phyloP scores from a whole-genome alignment of 768 basidiomycete species.

The Leccinum boreale region DNA sequence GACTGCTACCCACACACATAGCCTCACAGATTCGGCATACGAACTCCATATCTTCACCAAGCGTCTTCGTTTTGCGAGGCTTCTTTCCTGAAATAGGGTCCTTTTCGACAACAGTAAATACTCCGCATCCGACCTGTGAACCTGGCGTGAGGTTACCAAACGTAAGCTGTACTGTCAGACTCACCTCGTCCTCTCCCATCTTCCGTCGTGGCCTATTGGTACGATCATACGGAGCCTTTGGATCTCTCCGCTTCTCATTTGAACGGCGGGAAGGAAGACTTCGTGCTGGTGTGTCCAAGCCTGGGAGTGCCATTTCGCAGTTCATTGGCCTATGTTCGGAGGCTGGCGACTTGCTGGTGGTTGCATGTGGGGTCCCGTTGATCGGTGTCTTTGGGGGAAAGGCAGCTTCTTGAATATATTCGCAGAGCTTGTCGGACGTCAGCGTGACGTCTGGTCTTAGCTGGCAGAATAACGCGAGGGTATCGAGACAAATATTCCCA shows the following conservation, averaged over 20 bases:
- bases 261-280: neutral
- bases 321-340: neutral
- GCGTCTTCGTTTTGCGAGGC: neutral
- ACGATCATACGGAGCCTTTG: neutral
- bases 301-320: neutral
- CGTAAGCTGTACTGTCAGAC: neutral
- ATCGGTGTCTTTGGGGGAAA: neutral
- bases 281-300: neutral
- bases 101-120: neutral
- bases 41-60: neutral
- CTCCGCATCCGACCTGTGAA: neutral
- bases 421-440: neutral
- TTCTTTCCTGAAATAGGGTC: neutral
- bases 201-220: neutral
- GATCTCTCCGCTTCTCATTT: neutral
- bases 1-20: neutral
- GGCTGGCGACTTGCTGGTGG: neutral
- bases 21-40: neutral
- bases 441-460: too few species aligned
- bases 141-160: neutral
- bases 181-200: neutral
- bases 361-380: neutral
- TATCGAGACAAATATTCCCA: neutral
- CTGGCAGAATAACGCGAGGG: too few species aligned
- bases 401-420: neutral